Evolutionary conservation across 495 filamentous ascomycete species (phyloP).

Genomic region (Clohesyomyces aquaticus): DNA sequence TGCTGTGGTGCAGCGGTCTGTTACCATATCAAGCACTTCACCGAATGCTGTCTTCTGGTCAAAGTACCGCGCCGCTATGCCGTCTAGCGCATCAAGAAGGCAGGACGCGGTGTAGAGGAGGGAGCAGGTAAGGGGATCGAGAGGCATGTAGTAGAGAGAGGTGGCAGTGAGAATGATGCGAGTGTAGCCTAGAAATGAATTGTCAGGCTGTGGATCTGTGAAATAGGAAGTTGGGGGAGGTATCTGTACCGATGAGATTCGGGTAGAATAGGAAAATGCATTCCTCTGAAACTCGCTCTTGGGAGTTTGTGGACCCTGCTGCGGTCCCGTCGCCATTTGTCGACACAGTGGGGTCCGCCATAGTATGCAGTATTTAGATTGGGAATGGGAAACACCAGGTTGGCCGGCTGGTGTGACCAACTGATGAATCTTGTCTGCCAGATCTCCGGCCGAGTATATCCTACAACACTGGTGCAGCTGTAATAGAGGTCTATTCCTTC

Average conservation of each 20-base stretch:
- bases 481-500: no score
- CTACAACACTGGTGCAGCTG: no score
- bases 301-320: no score
- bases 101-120: conserved; percentile 90
- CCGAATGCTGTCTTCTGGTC: conserved; percentile 92
- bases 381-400: no score
- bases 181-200: no score
- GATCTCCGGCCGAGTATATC: no score
- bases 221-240: conserved; percentile 12
- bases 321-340: no score
- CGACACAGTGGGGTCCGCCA: no score
- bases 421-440: no score
- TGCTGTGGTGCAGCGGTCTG: conserved; percentile 90
- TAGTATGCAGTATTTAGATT: no score
- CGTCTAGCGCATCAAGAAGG: conserved; percentile 91
- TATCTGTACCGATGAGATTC: conserved; percentile 81
- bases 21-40: conserved; percentile 96
- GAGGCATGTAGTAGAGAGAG: conserved; percentile 97
- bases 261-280: conserved; percentile 96
- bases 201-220: conserved; percentile 46
- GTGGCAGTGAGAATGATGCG: conserved; percentile 87
- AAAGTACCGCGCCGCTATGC: conserved; percentile 83
- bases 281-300: no score
- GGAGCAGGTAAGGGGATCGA: conserved; percentile 93
- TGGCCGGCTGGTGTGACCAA: no score